These are phyloP conservation scores for Trichopus zeylanicus DNA, from an alignment of 116 monocot genomes.

Conservation along the genomic window DNA sequence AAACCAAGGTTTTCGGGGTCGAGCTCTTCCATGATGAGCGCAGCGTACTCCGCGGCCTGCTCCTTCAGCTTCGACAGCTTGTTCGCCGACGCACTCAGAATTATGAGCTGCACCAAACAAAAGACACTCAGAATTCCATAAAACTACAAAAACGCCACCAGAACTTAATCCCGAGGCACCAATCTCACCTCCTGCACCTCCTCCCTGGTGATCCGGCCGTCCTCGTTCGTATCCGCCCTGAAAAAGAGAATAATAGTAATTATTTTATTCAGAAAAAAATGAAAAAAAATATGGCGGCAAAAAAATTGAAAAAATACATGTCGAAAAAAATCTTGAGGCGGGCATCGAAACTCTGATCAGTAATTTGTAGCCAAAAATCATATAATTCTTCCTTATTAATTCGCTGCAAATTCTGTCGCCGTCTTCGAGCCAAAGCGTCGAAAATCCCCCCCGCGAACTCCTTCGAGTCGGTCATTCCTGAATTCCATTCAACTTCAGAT, in stretches of 20 bases:
- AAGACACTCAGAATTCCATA: background rate
- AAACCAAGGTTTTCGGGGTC: constrained; percentile 89
- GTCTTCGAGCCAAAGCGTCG: constrained; percentile 62
- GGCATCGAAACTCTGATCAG: constrained; percentile 87
- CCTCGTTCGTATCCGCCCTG: constrained; percentile 81
- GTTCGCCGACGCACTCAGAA: constrained; percentile 88
- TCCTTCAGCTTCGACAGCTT: constrained; percentile 85
- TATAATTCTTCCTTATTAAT: constrained; percentile 75
- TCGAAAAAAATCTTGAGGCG: constrained; percentile 89
- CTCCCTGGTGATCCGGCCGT: constrained; percentile 75
- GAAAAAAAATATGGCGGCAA: background rate
- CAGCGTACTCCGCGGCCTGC: constrained; percentile 84
- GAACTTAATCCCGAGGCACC: too few relatives aligned
- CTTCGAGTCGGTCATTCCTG: constrained; percentile 89
- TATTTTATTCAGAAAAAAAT: background rate
- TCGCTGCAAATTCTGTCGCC: constrained; percentile 52
- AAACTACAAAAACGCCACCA: background rate
- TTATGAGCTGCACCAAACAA: constrained; percentile 50
- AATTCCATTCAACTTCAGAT: background rate
- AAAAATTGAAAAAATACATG: constrained; percentile 32
- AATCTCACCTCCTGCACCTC: constrained; percentile 77
- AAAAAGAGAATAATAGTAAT: constrained; percentile 1
- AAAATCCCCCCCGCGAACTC: constrained; percentile 77
- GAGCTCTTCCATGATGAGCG: constrained; percentile 94
- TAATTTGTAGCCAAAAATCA: constrained; percentile 85